phyloP scores from a whole-genome alignment of 306 rosid genomes.

The Cucurbita argyrosperma region DNA sequence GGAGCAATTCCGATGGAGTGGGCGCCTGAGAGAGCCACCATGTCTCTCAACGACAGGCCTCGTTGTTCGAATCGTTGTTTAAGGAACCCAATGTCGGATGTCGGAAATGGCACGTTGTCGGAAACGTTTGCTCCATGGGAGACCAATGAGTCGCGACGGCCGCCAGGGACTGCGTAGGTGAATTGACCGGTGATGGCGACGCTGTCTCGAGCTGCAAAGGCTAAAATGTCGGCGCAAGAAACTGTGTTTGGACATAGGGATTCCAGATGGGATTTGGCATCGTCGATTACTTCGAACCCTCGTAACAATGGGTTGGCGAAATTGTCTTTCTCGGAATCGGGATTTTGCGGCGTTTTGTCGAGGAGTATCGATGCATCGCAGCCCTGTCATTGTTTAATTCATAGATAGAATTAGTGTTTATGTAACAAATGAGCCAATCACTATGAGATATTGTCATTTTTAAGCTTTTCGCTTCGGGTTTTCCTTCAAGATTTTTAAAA shows the following conservation, averaged over 20 bases:
- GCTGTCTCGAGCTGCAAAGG: constrained; percentile 10
- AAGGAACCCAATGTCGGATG: not conserved
- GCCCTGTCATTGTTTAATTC: not conserved
- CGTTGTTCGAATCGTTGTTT: not conserved
- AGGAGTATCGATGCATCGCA: constrained; percentile 7
- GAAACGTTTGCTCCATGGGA: not conserved
- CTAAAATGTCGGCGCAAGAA: constrained; percentile 6
- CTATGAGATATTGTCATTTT: too few relatives aligned
- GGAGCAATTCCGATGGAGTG: constrained; percentile 5
- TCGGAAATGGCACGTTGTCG: not conserved
- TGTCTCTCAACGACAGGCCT: constrained; percentile 4
- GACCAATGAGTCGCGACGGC: constrained; percentile 1
- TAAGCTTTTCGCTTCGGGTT: too few relatives aligned
- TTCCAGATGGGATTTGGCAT: constrained; percentile 6
- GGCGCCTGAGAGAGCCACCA: constrained; percentile 12
- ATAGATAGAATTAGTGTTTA: too few relatives aligned
- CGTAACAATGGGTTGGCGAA: not conserved
- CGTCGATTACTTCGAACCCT: constrained; percentile 4
- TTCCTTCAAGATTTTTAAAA: too few relatives aligned
- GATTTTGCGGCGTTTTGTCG: not conserved
- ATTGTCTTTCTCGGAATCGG: not conserved
- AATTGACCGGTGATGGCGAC: not conserved
- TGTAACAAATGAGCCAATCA: too few relatives aligned
- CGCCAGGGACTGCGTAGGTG: not conserved
- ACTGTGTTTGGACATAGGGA: not conserved